Evolutionary conservation across 1,139 yeast genomes (phyloP), one percentile per base, ranked within the genome.

Genomic region (Eremothecium sinecaudum): DNA sequence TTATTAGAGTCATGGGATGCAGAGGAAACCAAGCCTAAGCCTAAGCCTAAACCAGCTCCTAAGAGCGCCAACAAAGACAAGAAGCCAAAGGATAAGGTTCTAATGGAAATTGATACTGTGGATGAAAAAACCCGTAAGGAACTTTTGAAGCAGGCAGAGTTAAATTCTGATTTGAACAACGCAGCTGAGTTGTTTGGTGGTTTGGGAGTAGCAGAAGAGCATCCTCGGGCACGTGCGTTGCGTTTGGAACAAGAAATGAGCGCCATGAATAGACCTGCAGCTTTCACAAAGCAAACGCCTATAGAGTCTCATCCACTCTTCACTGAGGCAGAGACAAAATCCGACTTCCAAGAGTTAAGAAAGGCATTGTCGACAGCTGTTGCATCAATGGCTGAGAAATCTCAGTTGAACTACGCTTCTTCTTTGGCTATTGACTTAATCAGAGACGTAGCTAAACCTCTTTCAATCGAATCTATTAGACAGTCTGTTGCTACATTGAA

Each of bases 151-250:
- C 67, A 79, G 55, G 93, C 90, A 12, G 93, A 90, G 62, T 55
- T 83, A 39, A 78, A 74, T 32, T 74, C 94, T 21, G 98, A 90
- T 63, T 67, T 90, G 61, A 82, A 80, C 61, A 81, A 83, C 56
- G 97, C 97, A 16, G 90, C 94, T 18, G 94, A 84, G 50, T 67
- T 90, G 50, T 84, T 90, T 54, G 94, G 90, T 22, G 82, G 82
- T 7, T 66, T 80, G 45, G 87, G 86, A 20, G 79, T 80, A 36
- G 81, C 80, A 31, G 78, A 73, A 36, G 71, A 67, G 41, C 90
- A 79, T 51, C 90, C 90, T 44, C 69, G 80, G 47, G 86, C 80
- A 44, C 66, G 65, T 45, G 69, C 73, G 6, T 51, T 34, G 68
- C 72, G 44, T 66, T 66, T 53, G 67, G 71, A 45, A 72, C 75